Evolutionary conservation across 176 grass and related monocot species (phyloP), one percentile per base, ranked within the genome.

Genomic region (Oryza meridionalis): DNA sequence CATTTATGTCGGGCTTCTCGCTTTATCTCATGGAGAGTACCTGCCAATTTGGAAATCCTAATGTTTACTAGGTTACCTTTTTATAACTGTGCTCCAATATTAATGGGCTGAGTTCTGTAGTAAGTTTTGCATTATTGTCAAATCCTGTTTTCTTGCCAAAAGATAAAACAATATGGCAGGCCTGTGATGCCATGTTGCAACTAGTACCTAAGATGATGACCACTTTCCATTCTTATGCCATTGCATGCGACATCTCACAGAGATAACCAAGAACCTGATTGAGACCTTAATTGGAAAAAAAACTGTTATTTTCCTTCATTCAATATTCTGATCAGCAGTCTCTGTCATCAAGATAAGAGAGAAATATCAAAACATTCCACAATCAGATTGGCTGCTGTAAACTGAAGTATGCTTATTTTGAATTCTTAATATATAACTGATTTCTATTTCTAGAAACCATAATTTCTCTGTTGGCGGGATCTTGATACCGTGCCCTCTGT

Each of bases 201-300:
- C 77, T 46, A 43, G 24, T 77, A 69, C 53, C 53, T 59, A 31
- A 58, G 25, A 32, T 49, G 58, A 43, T 24, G 55, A 63, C 11
- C 8, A 12, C 26, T 7, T 35, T 75, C 6, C 82, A 83, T 25
- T 77, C 35, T 29, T 17, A 62, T 11, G 32, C 49, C 55, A 72
- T 32, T 9, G 13, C 55, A 9, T 44, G 31, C 43, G 12, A 7
- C 58, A 42, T 55, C 11, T 22, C 37, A 55, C 55, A 77, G 13
- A 40, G 53, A 53, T 68, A n/a, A 67, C 78, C 17, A 73, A 15
- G 37, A 84, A 33, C 33, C 82, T n/a, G 55, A 78, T 74, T 13
- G 26, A 44, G 33, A 74, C 22, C n/a, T 67, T 79, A 16, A 25
- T 61, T 79, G 53, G 21, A 61, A 37, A 37, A 37, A 37, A 37